These are phyloP conservation scores for Pyrus hybrid DNA, from an alignment of 331 rosid species.

Conservation along the genomic window DNA sequence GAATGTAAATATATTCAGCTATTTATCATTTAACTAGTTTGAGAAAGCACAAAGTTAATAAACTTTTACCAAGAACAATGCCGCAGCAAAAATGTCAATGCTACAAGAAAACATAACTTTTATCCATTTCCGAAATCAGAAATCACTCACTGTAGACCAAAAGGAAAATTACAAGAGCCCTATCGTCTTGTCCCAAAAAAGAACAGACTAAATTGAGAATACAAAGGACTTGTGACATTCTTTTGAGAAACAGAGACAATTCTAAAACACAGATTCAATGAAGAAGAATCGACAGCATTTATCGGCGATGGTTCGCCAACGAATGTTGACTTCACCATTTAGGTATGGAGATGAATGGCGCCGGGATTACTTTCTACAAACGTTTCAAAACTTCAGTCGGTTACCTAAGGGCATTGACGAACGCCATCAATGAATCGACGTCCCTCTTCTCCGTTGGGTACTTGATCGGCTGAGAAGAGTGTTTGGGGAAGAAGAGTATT, in stretches of 20 bases:
- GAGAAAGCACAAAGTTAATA: neutral
- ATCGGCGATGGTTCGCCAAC: conserved; percentile 11
- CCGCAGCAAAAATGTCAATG: neutral
- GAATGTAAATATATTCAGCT: neutral
- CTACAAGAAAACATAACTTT: neutral
- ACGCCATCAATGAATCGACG: conserved; percentile 74
- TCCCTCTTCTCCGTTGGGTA: conserved; percentile 93
- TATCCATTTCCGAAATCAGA: neutral
- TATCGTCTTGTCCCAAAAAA: neutral
- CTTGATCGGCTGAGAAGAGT: conserved; percentile 66
- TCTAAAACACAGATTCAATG: neutral
- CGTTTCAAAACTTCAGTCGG: conserved; percentile 4
- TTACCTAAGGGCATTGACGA: conserved; percentile 75
- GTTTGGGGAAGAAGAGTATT: conserved; percentile 80
- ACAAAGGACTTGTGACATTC: neutral
- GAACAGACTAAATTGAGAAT: neutral
- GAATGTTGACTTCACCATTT: conserved; percentile 8
- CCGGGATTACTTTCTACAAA: neutral
- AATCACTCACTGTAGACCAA: neutral
- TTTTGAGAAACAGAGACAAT: neutral
- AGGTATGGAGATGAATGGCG: neutral
- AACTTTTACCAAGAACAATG: neutral
- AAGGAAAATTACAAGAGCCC: neutral
- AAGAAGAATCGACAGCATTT: neutral
- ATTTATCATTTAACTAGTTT: neutral